phyloP scores from a whole-genome alignment of 139 green algal species.

The Auxenochlorella pyrenoidosa region DNA sequence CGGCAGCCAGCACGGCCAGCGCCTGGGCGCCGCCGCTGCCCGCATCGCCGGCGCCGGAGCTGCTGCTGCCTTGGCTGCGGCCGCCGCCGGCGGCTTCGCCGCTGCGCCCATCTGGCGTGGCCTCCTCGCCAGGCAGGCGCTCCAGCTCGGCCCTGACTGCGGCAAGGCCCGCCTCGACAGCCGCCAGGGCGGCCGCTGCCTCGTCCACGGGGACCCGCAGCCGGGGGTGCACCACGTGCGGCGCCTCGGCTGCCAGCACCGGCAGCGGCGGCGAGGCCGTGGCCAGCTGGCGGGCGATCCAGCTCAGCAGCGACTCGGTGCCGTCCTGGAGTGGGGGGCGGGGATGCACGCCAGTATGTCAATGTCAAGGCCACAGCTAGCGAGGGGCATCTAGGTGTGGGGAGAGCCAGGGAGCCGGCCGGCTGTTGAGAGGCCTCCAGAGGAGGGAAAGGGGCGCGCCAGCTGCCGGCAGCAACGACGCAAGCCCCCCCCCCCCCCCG shows the following conservation, averaged over 20 bases:
- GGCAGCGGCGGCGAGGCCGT: not conserved
- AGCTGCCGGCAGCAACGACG: no score
- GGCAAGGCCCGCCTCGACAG: slow-evolving; percentile 26
- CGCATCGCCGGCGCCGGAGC: no score
- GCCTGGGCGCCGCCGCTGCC: not conserved
- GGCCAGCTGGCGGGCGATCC: slow-evolving; percentile 41
- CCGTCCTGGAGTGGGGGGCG: slow-evolving; percentile 34
- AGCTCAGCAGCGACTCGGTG: slow-evolving; percentile 46
- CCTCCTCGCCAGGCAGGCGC: not conserved
- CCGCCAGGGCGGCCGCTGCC: slow-evolving; percentile 35
- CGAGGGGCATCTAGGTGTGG: no score
- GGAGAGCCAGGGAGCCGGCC: no score
- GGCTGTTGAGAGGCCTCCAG: no score
- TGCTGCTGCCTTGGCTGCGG: not conserved
- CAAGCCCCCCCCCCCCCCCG: no score
- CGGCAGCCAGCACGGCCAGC: not conserved
- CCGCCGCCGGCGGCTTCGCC: not conserved
- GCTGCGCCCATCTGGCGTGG: not conserved
- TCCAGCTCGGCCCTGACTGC: slow-evolving; percentile 20
- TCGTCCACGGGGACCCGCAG: slow-evolving; percentile 39
- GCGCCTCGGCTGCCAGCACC: slow-evolving; percentile 37
- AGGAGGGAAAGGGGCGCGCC: no score
- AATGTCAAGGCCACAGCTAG: no score
- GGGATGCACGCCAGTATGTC: no score
- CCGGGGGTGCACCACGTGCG: slow-evolving; percentile 12